phyloP scores from a whole-genome alignment of 2,329 filamentous ascomycete species.

The Camillea tinctor region DNA sequence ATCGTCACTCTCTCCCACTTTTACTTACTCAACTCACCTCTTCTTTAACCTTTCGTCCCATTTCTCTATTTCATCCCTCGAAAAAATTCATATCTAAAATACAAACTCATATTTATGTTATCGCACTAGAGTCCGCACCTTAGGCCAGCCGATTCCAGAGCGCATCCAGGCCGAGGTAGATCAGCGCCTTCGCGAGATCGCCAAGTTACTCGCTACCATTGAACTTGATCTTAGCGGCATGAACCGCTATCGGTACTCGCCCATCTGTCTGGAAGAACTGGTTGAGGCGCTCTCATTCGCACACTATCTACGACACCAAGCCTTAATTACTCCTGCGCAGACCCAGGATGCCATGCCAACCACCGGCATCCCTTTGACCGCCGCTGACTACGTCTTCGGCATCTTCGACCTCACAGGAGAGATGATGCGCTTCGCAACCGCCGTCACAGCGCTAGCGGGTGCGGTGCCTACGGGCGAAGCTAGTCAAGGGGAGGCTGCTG shows the following conservation, averaged over 20 bases:
- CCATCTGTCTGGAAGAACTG: slow-evolving; percentile 89
- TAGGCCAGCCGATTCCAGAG: slow-evolving; percentile 62
- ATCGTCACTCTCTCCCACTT: no score
- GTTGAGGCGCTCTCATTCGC: slow-evolving; percentile 88
- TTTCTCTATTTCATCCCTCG: no score
- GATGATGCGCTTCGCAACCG: slow-evolving; percentile 95
- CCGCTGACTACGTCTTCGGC: slow-evolving; percentile 85
- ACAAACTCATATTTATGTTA: neutral
- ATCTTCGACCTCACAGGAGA: slow-evolving; percentile 94
- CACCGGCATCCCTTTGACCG: slow-evolving; percentile 62
- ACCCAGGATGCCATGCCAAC: slow-evolving; percentile 48
- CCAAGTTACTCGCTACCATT: slow-evolving; percentile 64
- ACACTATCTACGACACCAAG: slow-evolving; percentile 79
- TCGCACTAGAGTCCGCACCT: slow-evolving; percentile 58
- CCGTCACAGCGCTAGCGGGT: slow-evolving; percentile 75
- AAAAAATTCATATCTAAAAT: no score
- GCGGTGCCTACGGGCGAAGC: slow-evolving; percentile 41
- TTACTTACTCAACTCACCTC: no score
- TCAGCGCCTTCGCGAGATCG: slow-evolving; percentile 69
- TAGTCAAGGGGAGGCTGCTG: neutral
- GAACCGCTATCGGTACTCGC: slow-evolving; percentile 82
- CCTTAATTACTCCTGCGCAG: slow-evolving; percentile 67
- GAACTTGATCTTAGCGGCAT: slow-evolving; percentile 72
- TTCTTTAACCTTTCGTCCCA: neutral
- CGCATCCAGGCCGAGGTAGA: slow-evolving; percentile 70